phyloP scores from a whole-genome alignment of 2,329 filamentous ascomycete species.

The Trichoderma aggressivum region DNA sequence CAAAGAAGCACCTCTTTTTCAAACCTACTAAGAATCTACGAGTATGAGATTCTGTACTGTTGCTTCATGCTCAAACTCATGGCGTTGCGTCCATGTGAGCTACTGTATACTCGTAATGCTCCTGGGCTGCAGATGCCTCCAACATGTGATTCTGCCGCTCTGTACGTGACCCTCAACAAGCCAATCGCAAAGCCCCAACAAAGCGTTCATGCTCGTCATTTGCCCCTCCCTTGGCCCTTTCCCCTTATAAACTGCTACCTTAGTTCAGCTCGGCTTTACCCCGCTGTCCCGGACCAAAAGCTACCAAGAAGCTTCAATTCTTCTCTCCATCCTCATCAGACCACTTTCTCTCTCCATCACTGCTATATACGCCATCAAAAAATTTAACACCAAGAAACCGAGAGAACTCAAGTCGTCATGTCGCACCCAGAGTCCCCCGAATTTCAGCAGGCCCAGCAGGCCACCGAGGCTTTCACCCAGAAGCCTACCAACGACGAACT shows the following conservation, averaged over 20 bases:
- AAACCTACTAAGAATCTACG: background rate
- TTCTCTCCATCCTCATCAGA: background rate
- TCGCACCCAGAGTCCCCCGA: slow-evolving; percentile 38
- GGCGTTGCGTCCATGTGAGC: background rate
- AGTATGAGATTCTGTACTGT: background rate
- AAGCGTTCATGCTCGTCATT: slow-evolving; percentile 10
- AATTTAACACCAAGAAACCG: background rate
- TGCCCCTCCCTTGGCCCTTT: slow-evolving; percentile 8
- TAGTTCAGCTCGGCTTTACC: slow-evolving; percentile 1
- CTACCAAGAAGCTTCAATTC: background rate
- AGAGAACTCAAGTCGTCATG: slow-evolving; percentile 35
- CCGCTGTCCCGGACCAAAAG: background rate
- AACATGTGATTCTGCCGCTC: slow-evolving; percentile 3
- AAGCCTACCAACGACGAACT: slow-evolving; percentile 64
- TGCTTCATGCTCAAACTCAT: background rate
- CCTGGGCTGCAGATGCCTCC: background rate
- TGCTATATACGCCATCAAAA: background rate
- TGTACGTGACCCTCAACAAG: slow-evolving; percentile 11
- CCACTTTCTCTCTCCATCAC: background rate
- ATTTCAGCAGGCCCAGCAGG: slow-evolving; percentile 56
- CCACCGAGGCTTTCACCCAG: slow-evolving; percentile 64
- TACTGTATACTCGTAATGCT: background rate
- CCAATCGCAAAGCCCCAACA: slow-evolving; percentile 14
- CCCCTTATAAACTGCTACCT: background rate
- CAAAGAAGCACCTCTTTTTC: background rate